Conservation (phyloP, 2,329 filamentous ascomycete species). For the Cladosporium phlei region DNA sequence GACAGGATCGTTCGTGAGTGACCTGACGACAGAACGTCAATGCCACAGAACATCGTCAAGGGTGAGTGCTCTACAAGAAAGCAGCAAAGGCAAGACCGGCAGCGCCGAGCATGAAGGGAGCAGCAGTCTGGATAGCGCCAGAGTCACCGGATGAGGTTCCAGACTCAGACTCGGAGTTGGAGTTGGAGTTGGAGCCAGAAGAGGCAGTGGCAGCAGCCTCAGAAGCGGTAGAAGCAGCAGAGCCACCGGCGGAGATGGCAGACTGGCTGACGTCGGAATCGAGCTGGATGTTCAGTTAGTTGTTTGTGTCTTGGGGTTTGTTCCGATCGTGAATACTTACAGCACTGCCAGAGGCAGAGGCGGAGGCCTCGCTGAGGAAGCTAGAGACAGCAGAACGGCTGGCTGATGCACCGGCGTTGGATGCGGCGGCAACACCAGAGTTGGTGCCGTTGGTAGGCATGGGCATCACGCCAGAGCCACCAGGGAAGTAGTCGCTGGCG, state of each 20-base stretch:
- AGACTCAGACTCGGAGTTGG: background rate
- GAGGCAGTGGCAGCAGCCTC: background rate
- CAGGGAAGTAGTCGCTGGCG: slow-evolving; percentile 2
- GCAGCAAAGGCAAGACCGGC: slow-evolving; percentile 11
- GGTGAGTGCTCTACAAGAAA: slow-evolving; percentile 4
- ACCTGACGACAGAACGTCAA: no score
- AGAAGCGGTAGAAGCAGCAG: slow-evolving; percentile 5
- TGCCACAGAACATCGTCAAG: no score
- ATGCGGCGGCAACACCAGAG: background rate
- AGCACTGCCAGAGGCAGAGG: slow-evolving; percentile 8
- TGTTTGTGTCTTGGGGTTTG: background rate
- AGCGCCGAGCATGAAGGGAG: slow-evolving; percentile 8
- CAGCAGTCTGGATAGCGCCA: slow-evolving; percentile 8
- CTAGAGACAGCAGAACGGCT: slow-evolving; percentile 1
- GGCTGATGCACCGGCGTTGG: background rate
- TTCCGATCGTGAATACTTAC: slow-evolving; percentile 2
- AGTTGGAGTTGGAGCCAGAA: background rate
- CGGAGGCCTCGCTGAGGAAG: slow-evolving; percentile 9
- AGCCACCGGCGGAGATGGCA: slow-evolving; percentile 3
- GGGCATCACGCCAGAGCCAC: slow-evolving; percentile 2
- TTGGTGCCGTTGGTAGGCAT: slow-evolving; percentile 1
- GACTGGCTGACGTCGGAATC: slow-evolving; percentile 1
- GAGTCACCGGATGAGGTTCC: slow-evolving; percentile 6
- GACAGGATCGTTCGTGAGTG: background rate
- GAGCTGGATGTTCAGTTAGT: slow-evolving; percentile 1